Evolutionary conservation across 2,329 filamentous ascomycete genomes (phyloP).

Genomic region (Colletotrichum tamarilloi): DNA sequence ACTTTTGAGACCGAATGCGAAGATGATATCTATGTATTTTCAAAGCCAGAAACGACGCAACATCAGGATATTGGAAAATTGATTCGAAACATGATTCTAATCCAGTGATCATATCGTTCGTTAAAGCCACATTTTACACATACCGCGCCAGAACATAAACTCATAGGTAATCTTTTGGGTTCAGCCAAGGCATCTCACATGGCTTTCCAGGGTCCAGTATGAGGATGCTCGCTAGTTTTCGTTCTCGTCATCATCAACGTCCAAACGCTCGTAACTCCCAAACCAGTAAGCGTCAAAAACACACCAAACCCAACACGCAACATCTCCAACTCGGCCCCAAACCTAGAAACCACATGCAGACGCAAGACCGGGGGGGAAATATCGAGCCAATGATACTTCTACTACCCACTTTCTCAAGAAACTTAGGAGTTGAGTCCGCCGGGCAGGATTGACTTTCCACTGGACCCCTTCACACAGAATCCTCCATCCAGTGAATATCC

Average conservation of each 20-base stretch:
- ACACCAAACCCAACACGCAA: background rate
- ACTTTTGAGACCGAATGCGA: too few species aligned
- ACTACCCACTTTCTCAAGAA: background rate
- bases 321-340: background rate
- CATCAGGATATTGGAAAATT: too few species aligned
- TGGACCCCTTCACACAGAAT: background rate
- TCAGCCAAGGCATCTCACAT: background rate
- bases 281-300: too few species aligned
- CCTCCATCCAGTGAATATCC: background rate
- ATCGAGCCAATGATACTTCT: background rate
- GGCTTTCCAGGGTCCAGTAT: background rate
- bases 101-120: too few species aligned
- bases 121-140: too few species aligned
- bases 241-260: background rate
- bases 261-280: background rate
- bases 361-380: too few species aligned
- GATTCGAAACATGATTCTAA: too few species aligned
- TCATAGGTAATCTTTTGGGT: background rate
- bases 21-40: too few species aligned
- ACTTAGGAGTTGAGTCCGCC: constrained; percentile 19
- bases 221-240: background rate
- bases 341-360: background rate
- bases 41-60: too few species aligned
- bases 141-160: too few species aligned
- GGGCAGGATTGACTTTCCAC: background rate